Base-by-base conservation (phyloP, 2,329 filamentous ascomycete genomes). In the Lachnellula occidentalis region DNA sequence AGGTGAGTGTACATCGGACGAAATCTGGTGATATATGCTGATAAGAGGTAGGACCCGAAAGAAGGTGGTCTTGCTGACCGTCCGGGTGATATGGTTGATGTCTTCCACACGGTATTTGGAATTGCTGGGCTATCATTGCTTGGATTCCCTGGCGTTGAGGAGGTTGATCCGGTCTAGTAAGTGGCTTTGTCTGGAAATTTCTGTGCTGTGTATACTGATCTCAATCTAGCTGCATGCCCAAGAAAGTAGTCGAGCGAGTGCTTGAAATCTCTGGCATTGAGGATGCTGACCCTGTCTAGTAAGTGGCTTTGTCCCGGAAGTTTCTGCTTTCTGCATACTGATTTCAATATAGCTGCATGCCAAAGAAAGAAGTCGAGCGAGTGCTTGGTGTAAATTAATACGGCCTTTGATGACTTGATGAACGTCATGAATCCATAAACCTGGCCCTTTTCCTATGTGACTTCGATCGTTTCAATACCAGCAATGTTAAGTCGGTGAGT, bases 91-190 rank as follows among this genome's bases (percentile, higher is more conserved):
- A 91, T 92, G 86, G 92, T 96, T 21, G 94, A 99, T 75, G 92
- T 99, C 34, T 99, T 95, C 76, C 94, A 99, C 69, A 97, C 94
- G 0, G 76, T 85, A 51, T 99, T 99, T 70, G 91, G 90, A 22
- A 74, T 96, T 60, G 88, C 92, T 19, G 94, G 94, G 2, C 74
- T 99, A 62, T 95, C 91, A 69, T 78, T 99, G 53, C 74, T 97
- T 27, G 84, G 84, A 11, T 89, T 88, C 66, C 83, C 87, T 6
- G 90, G 85, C 1, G 73, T 96, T 43, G 80, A 87, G 64, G 83
- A 87, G 57, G 86, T 99, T 50, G 89, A 99, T 70, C 89, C 94
- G 31, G 82, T 90, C 43, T 99, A 97, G 85, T 88, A 75, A 75
- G 78, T 53, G 14, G 12, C 34, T n/a, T n/a, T n/a, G n/a, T n/a